A percentile compares a stretch with the other conserved stretches of the same genome.
phyloP scores from a whole-genome alignment of 495 filamentous ascomycete genomes.

The Clohesyomyces aquaticus region DNA sequence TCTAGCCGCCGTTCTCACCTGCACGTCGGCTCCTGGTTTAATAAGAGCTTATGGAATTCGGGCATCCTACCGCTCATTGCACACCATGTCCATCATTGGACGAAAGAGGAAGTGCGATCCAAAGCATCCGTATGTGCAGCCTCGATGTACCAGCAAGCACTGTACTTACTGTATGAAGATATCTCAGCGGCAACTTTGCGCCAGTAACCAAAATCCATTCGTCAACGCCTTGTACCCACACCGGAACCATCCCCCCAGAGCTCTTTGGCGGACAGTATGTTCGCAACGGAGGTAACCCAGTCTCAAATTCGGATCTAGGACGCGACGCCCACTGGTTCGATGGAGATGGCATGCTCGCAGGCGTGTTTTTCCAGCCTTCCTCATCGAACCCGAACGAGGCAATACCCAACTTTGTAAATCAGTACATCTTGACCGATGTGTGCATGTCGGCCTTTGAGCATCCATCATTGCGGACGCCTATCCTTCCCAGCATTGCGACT shows the following conservation, averaged over 20 bases:
- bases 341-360: constrained; percentile 71
- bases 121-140: constrained; percentile 34
- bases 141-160: neutral
- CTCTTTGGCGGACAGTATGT: constrained; percentile 68
- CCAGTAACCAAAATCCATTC: constrained; percentile 57
- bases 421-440: constrained; percentile 66
- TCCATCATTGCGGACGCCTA: constrained; percentile 52
- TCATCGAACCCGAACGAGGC: constrained; percentile 43
- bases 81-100: constrained; percentile 15
- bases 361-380: constrained; percentile 58
- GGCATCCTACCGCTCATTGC: no score
- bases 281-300: constrained; percentile 69
- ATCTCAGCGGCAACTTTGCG: constrained; percentile 66
- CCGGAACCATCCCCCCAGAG: constrained; percentile 60
- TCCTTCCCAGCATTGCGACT: constrained; percentile 64
- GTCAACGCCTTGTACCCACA: constrained; percentile 56
- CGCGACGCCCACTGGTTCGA: constrained; percentile 71
- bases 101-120: constrained; percentile 11
- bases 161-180: constrained; percentile 42
- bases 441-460: constrained; percentile 56
- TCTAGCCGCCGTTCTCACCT: no score
- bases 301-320: constrained; percentile 59
- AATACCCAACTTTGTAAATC: constrained; percentile 64
- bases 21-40: no score
- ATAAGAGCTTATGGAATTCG: no score